Percentiles rank a stretch among this genome's conserved stretches.
Conservation (phyloP, 164 flowering plant genomes). For the Vitis rupestris region DNA sequence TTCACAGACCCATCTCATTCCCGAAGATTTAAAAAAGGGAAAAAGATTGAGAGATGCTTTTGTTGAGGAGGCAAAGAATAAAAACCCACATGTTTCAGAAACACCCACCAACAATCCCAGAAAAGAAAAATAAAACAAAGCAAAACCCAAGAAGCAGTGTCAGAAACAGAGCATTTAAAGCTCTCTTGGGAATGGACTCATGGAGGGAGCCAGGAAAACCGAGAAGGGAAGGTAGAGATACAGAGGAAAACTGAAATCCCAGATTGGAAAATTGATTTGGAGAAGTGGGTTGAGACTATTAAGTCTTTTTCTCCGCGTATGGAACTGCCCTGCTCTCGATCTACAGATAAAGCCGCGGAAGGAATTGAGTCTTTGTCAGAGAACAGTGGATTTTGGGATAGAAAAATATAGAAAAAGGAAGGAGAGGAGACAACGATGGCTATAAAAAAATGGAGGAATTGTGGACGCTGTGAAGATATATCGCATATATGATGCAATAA, state of each 20-base stretch:
- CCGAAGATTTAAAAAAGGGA: conserved; percentile 6
- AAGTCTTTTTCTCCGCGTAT: conserved; percentile 2
- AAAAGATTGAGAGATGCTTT: conserved; percentile 3
- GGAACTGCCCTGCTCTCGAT: conserved; percentile 6
- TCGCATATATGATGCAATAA: too few relatives aligned
- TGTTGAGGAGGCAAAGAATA: conserved; percentile 18
- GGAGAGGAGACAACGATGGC: conserved; percentile 6
- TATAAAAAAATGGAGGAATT: not conserved
- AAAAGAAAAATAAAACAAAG: not conserved
- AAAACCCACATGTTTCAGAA: conserved; percentile 18
- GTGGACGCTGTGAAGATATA: not conserved
- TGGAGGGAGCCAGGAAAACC: not conserved
- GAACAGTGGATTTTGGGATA: conserved; percentile 11
- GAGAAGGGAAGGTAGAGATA: not conserved
- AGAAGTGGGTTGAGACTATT: not conserved
- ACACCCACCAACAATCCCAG: not conserved
- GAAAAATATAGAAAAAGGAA: not conserved
- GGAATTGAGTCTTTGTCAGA: conserved; percentile 20
- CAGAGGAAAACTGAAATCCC: conserved; percentile 5
- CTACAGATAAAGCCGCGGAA: conserved; percentile 22
- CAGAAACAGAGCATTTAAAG: not conserved
- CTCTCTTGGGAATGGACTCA: not conserved
- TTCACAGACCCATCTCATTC: conserved; percentile 19
- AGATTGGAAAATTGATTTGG: conserved; percentile 7
- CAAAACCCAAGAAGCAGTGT: conserved; percentile 8